These are phyloP conservation scores for Lipomyces orientalis DNA, from an alignment of 805 yeast genomes.

Conservation along the genomic window DNA sequence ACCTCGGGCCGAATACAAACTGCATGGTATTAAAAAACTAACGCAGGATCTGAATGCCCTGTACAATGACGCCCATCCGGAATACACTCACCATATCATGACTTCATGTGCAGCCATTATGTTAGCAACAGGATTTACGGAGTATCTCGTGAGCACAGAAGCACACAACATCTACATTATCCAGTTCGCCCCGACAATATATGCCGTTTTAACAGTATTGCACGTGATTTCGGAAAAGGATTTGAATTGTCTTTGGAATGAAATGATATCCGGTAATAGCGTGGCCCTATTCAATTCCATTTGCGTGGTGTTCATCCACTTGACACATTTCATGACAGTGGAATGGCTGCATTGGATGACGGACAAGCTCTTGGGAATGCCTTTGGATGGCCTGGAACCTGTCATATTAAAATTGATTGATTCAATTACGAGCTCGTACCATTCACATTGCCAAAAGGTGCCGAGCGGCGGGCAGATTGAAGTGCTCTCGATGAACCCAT, in stretches of 20 bases:
- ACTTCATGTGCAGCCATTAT: constrained; percentile 6
- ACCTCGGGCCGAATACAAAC: constrained; percentile 27
- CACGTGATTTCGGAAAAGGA: constrained; percentile 16
- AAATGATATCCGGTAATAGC: constrained; percentile 16
- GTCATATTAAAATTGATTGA: constrained; percentile 22
- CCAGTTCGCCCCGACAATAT: constrained; percentile 31
- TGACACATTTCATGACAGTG: constrained; percentile 19
- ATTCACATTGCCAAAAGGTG: not conserved
- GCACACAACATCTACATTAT: constrained; percentile 20
- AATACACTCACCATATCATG: constrained; percentile 2
- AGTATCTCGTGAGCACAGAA: constrained; percentile 27
- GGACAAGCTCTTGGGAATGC: constrained; percentile 11
- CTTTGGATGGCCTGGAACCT: constrained; percentile 19
- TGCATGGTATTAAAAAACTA: constrained; percentile 25
- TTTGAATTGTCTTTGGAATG: constrained; percentile 21
- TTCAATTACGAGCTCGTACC: constrained; percentile 14
- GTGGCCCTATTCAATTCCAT: constrained; percentile 14
- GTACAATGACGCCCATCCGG: constrained; percentile 16
- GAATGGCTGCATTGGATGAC: constrained; percentile 24
- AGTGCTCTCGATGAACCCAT: constrained; percentile 18
- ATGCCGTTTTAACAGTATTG: constrained; percentile 18
- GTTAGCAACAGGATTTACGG: constrained; percentile 17
- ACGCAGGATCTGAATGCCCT: constrained; percentile 17
- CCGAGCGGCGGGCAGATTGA: not conserved
- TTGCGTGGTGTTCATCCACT: constrained; percentile 13